Percentiles rank a stretch among this genome's conserved stretches.
phyloP scores from a whole-genome alignment of 306 rosid species.

The Lithocarpus polystachyus region DNA sequence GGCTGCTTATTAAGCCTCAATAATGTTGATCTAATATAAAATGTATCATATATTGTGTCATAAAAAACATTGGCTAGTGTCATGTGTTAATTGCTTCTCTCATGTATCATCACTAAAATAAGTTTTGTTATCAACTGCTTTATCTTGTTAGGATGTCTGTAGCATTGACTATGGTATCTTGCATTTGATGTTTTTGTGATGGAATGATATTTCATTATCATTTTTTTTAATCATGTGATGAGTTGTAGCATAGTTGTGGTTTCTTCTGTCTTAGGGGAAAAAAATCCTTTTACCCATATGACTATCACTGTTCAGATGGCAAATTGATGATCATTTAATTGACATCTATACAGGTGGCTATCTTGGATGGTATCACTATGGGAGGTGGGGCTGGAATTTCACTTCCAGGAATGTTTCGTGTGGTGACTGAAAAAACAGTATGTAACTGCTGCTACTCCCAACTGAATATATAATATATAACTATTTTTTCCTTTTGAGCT shows the following conservation, averaged over 20 bases:
- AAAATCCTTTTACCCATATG: background rate
- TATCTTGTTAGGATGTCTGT: background rate
- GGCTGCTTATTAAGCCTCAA: background rate
- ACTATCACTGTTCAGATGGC: background rate
- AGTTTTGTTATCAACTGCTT: background rate
- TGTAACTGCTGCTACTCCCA: constrained; percentile 26
- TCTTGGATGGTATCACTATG: constrained; percentile 86
- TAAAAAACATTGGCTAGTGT: background rate
- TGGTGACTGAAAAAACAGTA: constrained; percentile 92
- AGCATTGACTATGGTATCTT: background rate
- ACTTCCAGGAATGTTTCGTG: constrained; percentile 79
- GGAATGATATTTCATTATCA: background rate
- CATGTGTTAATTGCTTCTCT: background rate
- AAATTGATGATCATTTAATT: constrained; percentile 22
- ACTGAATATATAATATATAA: background rate
- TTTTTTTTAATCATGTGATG: background rate
- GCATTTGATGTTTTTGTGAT: background rate
- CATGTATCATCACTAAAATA: background rate
- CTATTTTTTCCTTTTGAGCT: background rate
- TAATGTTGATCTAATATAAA: background rate
- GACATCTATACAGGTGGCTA: constrained; percentile 59
- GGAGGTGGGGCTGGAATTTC: constrained; percentile 96
- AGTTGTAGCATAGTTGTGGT: background rate
- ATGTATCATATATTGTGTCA: background rate
- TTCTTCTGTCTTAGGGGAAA: background rate